Evolutionary conservation across 23 red algal species (phyloP).

Genomic region (Gracilaria gracilis): DNA sequence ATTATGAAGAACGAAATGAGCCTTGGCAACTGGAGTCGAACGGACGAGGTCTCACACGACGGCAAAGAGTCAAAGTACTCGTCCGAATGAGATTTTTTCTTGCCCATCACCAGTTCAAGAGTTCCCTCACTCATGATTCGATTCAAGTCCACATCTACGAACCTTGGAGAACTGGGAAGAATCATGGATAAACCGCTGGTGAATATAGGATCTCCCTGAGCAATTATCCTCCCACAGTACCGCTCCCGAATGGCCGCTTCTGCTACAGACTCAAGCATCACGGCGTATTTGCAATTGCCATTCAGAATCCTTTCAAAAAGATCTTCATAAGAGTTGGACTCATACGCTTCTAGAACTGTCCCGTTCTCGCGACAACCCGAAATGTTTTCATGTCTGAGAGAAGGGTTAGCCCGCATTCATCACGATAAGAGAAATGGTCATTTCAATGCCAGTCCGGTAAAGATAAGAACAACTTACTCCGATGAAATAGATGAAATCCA

Average conservation of each 20-base stretch:
- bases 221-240: neutral
- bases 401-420: too few species aligned
- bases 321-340: slow-evolving; percentile 12
- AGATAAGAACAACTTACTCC: slow-evolving; percentile 16
- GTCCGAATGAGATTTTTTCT: neutral
- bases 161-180: neutral
- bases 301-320: neutral
- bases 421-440: too few species aligned
- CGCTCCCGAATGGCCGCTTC: neutral
- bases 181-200: neutral
- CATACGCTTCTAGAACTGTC: neutral
- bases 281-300: neutral
- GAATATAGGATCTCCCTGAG: neutral
- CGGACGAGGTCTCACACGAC: neutral
- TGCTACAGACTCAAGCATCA: neutral
- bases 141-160: neutral
- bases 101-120: slow-evolving; percentile 2
- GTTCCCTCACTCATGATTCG: slow-evolving; percentile 29
- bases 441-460: neutral
- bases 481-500: neutral
- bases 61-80: neutral
- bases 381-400: too few species aligned
- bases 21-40: neutral
- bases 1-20: neutral
- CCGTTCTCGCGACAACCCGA: neutral